Conservation (phyloP, 2,329 filamentous ascomycete genomes). For the Botryotinia convoluta region DNA sequence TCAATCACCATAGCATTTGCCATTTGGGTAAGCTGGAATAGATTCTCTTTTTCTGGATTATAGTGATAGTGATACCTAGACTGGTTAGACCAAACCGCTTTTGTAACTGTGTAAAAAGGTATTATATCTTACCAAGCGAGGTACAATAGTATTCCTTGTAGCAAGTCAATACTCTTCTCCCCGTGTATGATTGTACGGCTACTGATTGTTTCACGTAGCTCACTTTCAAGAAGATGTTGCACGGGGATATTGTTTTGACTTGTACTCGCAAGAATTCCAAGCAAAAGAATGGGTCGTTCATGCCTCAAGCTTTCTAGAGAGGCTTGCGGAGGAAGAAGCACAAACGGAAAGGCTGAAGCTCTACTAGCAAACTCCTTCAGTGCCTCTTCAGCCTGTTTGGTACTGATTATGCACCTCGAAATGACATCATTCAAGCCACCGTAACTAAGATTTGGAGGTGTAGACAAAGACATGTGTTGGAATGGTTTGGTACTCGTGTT, state of each 20-base stretch:
- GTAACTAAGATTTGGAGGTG: conserved; percentile 49
- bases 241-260: conserved; percentile 49
- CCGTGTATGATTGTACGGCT: conserved; percentile 56
- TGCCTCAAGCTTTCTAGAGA: conserved; percentile 45
- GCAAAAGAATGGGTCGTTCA: conserved; percentile 52
- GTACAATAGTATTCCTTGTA: conserved; percentile 58
- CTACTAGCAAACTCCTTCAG: conserved; percentile 23
- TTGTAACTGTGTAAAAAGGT: not conserved
- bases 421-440: conserved; percentile 37
- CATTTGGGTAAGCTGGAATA: conserved; percentile 38
- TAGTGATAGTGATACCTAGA: conserved; percentile 38
- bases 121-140: conserved; percentile 49
- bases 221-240: conserved; percentile 54
- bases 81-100: not conserved
- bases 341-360: conserved; percentile 29
- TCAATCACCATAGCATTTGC: conserved; percentile 37
- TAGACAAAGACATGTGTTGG: conserved; percentile 46
- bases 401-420: conserved; percentile 22
- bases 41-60: conserved; percentile 34
- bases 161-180: conserved; percentile 54
- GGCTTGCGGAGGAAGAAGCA: conserved; percentile 40
- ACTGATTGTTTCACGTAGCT: conserved; percentile 56
- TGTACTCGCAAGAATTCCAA: conserved; percentile 53
- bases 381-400: conserved; percentile 26
- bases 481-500: not conserved